phyloP scores from a whole-genome alignment of 257 asterid species.

The Mitragyna speciosa region DNA sequence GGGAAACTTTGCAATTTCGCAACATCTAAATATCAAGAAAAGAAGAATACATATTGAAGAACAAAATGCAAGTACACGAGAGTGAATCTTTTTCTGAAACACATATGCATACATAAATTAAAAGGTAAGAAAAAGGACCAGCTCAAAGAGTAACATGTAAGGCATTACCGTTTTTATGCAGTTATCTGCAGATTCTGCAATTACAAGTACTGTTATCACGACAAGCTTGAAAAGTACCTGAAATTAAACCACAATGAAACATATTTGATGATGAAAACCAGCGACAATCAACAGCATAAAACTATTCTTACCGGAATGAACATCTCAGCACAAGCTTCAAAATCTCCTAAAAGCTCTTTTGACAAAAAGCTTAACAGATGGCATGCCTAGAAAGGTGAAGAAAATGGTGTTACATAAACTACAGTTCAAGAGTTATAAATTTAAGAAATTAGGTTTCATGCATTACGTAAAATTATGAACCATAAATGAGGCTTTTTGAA shows the following conservation, averaged over 20 bases:
- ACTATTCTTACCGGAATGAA: conserved; percentile 86
- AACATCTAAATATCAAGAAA: conserved; percentile 59
- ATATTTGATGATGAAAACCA: conserved; percentile 20
- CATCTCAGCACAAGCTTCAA: conserved; percentile 93
- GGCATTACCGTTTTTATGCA: conserved; percentile 90
- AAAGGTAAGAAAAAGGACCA: conserved; percentile 2
- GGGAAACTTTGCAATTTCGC: conserved; percentile 95
- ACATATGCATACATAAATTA: not conserved
- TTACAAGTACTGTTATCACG: conserved; percentile 97
- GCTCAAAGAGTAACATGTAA: conserved; percentile 11
- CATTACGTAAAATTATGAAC: not conserved
- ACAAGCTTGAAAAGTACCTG: conserved; percentile 99
- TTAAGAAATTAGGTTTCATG: not conserved
- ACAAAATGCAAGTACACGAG: not conserved
- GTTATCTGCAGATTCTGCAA: conserved; percentile 98
- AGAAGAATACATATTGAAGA: conserved; percentile 5
- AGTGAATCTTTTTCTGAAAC: not conserved
- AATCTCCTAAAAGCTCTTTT: conserved; percentile 95
- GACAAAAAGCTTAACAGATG: conserved; percentile 80
- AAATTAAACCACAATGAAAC: conserved; percentile 37
- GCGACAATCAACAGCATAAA: conserved; percentile 17
- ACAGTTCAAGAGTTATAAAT: not conserved
- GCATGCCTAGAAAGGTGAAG: conserved; percentile 58
- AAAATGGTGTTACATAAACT: conserved; percentile 16
- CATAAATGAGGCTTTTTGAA: not conserved